Percentiles rank a stretch among this genome's conserved stretches.
Conservation (phyloP, 2,329 filamentous ascomycete genomes). For the Hansfordia pulvinata region DNA sequence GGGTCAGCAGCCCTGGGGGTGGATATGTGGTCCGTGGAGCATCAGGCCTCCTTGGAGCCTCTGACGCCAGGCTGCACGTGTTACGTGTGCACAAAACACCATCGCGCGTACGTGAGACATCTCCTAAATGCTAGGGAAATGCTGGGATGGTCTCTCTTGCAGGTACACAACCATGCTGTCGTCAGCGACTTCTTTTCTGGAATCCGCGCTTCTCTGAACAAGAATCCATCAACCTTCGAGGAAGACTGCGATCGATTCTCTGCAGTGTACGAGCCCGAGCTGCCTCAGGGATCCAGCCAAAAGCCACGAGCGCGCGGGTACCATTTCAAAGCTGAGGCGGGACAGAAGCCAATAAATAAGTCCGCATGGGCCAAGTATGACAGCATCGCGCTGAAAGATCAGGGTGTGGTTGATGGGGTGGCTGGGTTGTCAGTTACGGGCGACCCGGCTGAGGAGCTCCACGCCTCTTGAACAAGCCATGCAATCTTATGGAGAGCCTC, state of each 20-base stretch:
- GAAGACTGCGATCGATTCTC: conserved; percentile 27
- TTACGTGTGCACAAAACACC: conserved; percentile 73
- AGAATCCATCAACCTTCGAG: conserved; percentile 48
- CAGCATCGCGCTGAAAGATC: conserved; percentile 10
- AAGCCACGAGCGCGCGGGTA: conserved; percentile 74
- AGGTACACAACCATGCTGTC: conserved; percentile 77
- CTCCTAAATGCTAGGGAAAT: conserved; percentile 86
- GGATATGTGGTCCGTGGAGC: conserved; percentile 58
- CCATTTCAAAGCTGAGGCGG: conserved; percentile 59
- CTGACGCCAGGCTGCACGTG: conserved; percentile 56
- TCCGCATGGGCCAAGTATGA: conserved; percentile 49
- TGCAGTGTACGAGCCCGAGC: conserved; percentile 47
- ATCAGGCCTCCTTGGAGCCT: conserved; percentile 50
- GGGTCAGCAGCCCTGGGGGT: conserved; percentile 45
- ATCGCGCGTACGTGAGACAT: conserved; percentile 79
- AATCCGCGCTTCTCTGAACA: conserved; percentile 51
- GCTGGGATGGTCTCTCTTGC: conserved; percentile 86
- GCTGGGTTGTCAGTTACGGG: conserved; percentile 21
- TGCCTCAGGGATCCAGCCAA: conserved; percentile 63
- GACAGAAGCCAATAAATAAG: conserved; percentile 53
- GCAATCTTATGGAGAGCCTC: no score
- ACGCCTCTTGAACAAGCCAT: no score
- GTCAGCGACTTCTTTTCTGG: conserved; percentile 60
- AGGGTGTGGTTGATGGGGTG: conserved; percentile 29
- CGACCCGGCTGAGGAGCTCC: conserved; percentile 21